These are phyloP conservation scores for Collariella sp. DNA, from an alignment of 495 filamentous ascomycete species.

Conservation along the genomic window DNA sequence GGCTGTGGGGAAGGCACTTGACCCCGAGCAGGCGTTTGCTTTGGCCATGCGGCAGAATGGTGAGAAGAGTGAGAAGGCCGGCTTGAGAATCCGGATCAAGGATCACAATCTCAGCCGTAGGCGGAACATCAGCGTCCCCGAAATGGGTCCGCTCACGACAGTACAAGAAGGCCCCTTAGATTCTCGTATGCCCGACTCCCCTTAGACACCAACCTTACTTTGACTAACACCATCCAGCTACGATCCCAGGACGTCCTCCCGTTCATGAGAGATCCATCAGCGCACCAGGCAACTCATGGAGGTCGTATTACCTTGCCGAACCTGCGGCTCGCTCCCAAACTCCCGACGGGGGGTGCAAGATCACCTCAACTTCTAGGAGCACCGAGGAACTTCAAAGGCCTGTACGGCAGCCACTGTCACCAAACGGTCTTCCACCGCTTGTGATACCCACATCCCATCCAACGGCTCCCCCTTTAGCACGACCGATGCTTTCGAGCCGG, in stretches of 20 bases:
- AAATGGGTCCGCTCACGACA: slow-evolving; percentile 58
- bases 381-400: slow-evolving; percentile 15
- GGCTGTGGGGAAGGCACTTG: slow-evolving; percentile 36
- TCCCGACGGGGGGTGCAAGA: slow-evolving; percentile 24
- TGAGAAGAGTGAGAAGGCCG: slow-evolving; percentile 37
- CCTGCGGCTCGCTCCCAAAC: slow-evolving; percentile 22
- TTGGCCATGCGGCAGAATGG: slow-evolving; percentile 38
- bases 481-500: slow-evolving; percentile 31
- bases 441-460: slow-evolving; percentile 40
- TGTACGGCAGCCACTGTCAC: slow-evolving; percentile 37
- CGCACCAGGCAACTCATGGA: slow-evolving; percentile 48
- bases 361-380: slow-evolving; percentile 4
- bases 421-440: slow-evolving; percentile 42
- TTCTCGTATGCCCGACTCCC: slow-evolving; percentile 53
- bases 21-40: slow-evolving; percentile 43
- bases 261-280: slow-evolving; percentile 60
- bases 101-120: slow-evolving; percentile 45
- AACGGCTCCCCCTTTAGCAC: slow-evolving; percentile 28
- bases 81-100: slow-evolving; percentile 42
- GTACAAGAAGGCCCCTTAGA: slow-evolving; percentile 61
- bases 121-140: slow-evolving; percentile 55
- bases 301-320: slow-evolving; percentile 38
- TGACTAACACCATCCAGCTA: slow-evolving; percentile 45
- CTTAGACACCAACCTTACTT: neutral
- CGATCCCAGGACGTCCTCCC: slow-evolving; percentile 61